phyloP scores from a whole-genome alignment of 805 yeast species.

The Barnettozyma sp. region DNA sequence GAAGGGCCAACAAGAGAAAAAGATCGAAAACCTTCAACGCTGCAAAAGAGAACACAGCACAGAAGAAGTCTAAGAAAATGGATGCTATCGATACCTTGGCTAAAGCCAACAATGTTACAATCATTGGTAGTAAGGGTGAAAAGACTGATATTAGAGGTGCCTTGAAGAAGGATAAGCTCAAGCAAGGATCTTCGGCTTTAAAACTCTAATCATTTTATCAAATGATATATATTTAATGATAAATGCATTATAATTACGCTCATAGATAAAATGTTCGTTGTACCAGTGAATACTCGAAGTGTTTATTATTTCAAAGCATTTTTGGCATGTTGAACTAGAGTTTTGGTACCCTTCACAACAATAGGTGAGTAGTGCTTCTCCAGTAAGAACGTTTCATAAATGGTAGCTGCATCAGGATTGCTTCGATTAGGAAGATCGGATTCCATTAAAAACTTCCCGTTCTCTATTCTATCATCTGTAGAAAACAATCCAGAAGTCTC shows the following conservation, averaged over 20 bases:
- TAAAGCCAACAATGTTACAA: conserved; percentile 69
- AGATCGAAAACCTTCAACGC: conserved; percentile 46
- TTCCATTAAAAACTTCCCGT: conserved; percentile 68
- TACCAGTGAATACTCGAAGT: no score
- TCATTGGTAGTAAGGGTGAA: conserved; percentile 71
- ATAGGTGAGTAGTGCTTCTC: conserved; percentile 79
- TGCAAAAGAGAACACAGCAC: conserved; percentile 30
- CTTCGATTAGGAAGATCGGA: conserved; percentile 62
- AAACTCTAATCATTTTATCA: no score
- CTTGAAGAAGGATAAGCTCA: conserved; percentile 36
- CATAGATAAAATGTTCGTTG: neutral
- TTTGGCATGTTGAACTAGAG: conserved; percentile 25
- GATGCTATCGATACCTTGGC: conserved; percentile 64
- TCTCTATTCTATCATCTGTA: conserved; percentile 81
- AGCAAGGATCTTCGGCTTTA: conserved; percentile 20
- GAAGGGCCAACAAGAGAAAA: conserved; percentile 82
- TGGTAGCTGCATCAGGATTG: conserved; percentile 81
- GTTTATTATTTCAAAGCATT: conserved; percentile 8
- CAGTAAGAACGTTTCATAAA: conserved; percentile 81
- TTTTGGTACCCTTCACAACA: conserved; percentile 59
- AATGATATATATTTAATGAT: no score
- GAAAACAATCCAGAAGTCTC: conserved; percentile 70
- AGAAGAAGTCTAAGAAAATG: conserved; percentile 48
- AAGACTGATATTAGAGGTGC: conserved; percentile 69
- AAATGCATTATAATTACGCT: neutral